A percentile compares a stretch with the other conserved stretches of the same genome.
These are phyloP conservation scores for Pisolithus microcarpus DNA, from an alignment of 768 basidiomycete species.

Conservation along the genomic window DNA sequence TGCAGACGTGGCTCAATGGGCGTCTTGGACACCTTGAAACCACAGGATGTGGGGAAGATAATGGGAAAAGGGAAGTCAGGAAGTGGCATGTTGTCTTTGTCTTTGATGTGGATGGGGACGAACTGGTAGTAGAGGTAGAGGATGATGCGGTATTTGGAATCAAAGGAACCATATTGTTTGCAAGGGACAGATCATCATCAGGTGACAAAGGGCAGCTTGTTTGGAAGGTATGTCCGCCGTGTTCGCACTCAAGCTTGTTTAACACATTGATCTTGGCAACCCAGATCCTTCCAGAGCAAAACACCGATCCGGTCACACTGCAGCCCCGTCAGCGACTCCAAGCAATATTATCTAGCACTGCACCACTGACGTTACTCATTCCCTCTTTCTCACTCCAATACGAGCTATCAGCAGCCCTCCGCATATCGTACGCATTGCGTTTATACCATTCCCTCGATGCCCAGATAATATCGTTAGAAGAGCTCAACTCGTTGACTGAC, in stretches of 20 bases:
- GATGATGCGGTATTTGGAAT: neutral
- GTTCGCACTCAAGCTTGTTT: neutral
- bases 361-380: conserved; percentile 52
- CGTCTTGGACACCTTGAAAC: neutral
- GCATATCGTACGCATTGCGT: conserved; percentile 62
- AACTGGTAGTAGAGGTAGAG: neutral
- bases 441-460: conserved; percentile 66
- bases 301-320: conserved; percentile 3
- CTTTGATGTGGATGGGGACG: conserved; percentile 11
- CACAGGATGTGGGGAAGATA: neutral
- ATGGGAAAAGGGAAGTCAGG: neutral
- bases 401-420: conserved; percentile 49
- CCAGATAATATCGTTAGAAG: conserved; percentile 42
- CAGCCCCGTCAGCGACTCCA: conserved; percentile 53
- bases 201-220: neutral
- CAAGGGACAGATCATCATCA: neutral
- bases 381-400: conserved; percentile 27
- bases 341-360: conserved; percentile 48
- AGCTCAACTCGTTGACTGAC: conserved; percentile 27
- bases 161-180: conserved; percentile 7
- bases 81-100: neutral
- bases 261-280: neutral
- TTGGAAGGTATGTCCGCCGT: conserved; percentile 18
- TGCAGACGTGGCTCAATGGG: neutral
- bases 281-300: neutral